Conservation (phyloP, 2,329 filamentous ascomycete genomes). For the Cladobotryum protrusum region DNA sequence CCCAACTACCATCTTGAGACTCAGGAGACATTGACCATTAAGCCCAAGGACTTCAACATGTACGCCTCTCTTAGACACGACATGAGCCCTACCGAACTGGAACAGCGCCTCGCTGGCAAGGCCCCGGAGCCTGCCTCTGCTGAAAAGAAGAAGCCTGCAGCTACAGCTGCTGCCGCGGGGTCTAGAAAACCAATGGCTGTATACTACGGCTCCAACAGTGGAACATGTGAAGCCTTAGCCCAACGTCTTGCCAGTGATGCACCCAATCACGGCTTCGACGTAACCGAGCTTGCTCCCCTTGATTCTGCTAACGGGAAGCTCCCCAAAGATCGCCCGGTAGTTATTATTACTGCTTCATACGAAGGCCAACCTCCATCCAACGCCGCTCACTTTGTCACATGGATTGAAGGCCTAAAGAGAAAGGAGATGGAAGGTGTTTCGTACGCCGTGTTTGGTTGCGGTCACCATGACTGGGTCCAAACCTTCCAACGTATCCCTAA, state of each 20-base stretch:
- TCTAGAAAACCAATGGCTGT: slow-evolving; percentile 50
- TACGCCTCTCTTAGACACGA: slow-evolving; percentile 48
- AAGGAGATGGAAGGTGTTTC: slow-evolving; percentile 49
- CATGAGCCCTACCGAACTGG: slow-evolving; percentile 40
- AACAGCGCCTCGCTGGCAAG: slow-evolving; percentile 36
- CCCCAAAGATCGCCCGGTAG: slow-evolving; percentile 53
- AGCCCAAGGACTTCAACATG: slow-evolving; percentile 59
- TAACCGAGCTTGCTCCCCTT: slow-evolving; percentile 47
- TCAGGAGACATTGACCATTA: slow-evolving; percentile 54
- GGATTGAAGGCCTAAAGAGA: slow-evolving; percentile 51
- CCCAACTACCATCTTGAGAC: slow-evolving; percentile 52
- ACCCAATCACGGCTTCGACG: slow-evolving; percentile 51
- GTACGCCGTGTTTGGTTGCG: slow-evolving; percentile 67
- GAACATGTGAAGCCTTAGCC: slow-evolving; percentile 66
- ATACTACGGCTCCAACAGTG: slow-evolving; percentile 67
- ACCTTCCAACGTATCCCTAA: slow-evolving; percentile 65
- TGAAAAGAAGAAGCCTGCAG: slow-evolving; percentile 1
- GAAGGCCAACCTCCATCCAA: slow-evolving; percentile 71
- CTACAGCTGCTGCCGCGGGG: not conserved
- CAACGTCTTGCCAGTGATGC: slow-evolving; percentile 57
- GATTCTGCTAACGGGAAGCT: slow-evolving; percentile 57
- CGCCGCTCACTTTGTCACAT: slow-evolving; percentile 60
- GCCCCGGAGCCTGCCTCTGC: slow-evolving; percentile 14
- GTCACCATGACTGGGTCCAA: slow-evolving; percentile 48
- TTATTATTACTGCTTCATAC: slow-evolving; percentile 66